Evolutionary conservation across 495 filamentous ascomycete genomes (phyloP).

Genomic region (Aspergillus incahuasiensis): DNA sequence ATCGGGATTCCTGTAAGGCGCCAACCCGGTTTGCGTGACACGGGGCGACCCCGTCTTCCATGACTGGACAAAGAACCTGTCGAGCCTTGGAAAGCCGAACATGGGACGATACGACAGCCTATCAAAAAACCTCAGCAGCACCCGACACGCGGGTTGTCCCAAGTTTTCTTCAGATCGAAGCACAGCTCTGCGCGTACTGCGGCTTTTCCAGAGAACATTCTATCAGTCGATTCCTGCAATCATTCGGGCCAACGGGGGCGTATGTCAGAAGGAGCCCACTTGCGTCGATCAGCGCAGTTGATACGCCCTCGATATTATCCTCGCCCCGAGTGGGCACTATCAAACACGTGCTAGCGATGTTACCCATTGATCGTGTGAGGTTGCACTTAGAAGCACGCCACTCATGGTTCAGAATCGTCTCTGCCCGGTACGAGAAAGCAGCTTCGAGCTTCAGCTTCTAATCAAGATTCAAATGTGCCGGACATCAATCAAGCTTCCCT

Average conservation of each 20-base stretch:
- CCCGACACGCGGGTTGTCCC: neutral
- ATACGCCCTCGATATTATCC: too few relatives aligned
- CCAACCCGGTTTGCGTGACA: slow-evolving; percentile 13
- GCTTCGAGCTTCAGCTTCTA: neutral
- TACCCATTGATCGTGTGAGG: neutral
- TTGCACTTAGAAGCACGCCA: neutral
- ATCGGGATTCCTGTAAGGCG: slow-evolving; percentile 65
- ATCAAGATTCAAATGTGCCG: neutral
- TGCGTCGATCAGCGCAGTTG: neutral
- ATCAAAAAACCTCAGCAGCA: slow-evolving; percentile 3
- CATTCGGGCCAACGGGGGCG: neutral
- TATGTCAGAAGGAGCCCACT: neutral
- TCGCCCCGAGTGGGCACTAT: neutral
- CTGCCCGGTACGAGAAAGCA: neutral
- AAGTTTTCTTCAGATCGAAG: neutral
- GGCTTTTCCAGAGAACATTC: slow-evolving; percentile 8
- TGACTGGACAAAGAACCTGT: slow-evolving; percentile 12
- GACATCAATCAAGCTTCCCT: neutral
- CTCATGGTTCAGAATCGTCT: neutral
- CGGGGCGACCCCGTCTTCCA: slow-evolving; percentile 7
- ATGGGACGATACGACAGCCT: slow-evolving; percentile 6
- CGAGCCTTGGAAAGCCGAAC: slow-evolving; percentile 2
- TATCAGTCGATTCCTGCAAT: slow-evolving; percentile 1
- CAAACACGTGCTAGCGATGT: neutral
- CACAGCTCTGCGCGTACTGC: slow-evolving; percentile 8